Conservation (phyloP, 2,329 filamentous ascomycete genomes). For the Tolypocladium ovalisporum region DNA sequence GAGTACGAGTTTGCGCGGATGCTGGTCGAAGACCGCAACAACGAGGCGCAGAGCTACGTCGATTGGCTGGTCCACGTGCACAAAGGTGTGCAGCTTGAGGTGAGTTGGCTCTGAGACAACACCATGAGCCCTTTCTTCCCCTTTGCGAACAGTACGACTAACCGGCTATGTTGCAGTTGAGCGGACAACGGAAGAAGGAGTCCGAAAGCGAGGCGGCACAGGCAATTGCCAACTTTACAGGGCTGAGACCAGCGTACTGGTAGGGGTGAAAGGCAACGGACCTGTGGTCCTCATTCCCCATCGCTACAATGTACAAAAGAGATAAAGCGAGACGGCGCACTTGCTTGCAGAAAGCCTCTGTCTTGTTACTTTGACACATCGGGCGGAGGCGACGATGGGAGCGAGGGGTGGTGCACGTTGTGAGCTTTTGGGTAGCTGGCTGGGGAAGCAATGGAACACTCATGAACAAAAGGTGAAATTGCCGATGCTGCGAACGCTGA, state of each 20-base stretch:
- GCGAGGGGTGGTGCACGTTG: neutral
- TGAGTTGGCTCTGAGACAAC: slow-evolving; percentile 26
- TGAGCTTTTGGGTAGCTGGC: neutral
- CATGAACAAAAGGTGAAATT: neutral
- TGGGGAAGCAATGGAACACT: neutral
- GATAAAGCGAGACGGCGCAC: neutral
- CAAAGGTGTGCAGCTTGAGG: slow-evolving; percentile 83
- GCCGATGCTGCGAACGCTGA: neutral
- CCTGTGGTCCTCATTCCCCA: neutral
- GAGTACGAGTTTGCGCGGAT: slow-evolving; percentile 93
- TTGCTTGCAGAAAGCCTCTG: neutral
- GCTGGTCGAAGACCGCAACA: slow-evolving; percentile 89
- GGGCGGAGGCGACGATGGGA: neutral
- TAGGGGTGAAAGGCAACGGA: neutral
- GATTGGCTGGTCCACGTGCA: slow-evolving; percentile 97
- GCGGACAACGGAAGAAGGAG: slow-evolving; percentile 62
- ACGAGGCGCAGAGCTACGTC: slow-evolving; percentile 95
- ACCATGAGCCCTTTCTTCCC: neutral
- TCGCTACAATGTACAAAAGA: neutral
- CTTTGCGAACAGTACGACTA: slow-evolving; percentile 4
- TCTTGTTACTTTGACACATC: neutral
- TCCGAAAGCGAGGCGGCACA: slow-evolving; percentile 36
- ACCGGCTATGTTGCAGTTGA: slow-evolving; percentile 33
- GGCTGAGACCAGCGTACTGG: slow-evolving; percentile 50
- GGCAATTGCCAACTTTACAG: slow-evolving; percentile 43